phyloP scores from a whole-genome alignment of 306 rosid genomes.

The Medicago arabica region DNA sequence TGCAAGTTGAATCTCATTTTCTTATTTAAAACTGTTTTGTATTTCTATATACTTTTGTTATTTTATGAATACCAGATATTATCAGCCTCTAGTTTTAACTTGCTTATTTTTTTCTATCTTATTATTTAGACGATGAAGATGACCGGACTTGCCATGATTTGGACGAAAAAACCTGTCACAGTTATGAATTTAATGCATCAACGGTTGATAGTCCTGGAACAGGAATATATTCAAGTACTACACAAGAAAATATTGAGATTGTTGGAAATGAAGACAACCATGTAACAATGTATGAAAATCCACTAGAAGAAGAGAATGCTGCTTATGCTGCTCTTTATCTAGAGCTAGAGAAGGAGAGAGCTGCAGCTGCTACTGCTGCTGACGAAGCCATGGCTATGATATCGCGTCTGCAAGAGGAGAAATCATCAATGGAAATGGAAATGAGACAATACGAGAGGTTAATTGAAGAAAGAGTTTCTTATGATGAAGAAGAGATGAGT shows the following conservation, averaged over 20 bases:
- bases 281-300: conserved; percentile 61
- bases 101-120: conserved; percentile 33
- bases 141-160: conserved; percentile 42
- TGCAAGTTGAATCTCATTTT: conserved; percentile 28
- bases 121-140: conserved; percentile 50
- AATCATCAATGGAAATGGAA: conserved; percentile 77
- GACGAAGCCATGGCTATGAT: conserved; percentile 99
- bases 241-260: conserved; percentile 40
- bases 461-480: conserved; percentile 76
- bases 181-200: conserved; percentile 57
- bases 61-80: conserved; percentile 26
- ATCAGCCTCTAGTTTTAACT: conserved; percentile 29
- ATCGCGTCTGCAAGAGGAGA: conserved; percentile 79
- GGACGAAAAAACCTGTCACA: conserved; percentile 49
- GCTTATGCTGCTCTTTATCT: conserved; percentile 68
- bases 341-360: conserved; percentile 97
- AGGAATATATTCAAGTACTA: conserved; percentile 41
- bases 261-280: conserved; percentile 50
- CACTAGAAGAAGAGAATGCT: conserved; percentile 69
- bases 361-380: conserved; percentile 90
- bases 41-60: conserved; percentile 15
- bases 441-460: conserved; percentile 73
- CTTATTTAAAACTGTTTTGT: conserved; percentile 3
- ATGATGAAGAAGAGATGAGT: conserved; percentile 89
- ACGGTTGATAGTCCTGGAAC: conserved; percentile 48